Evolutionary conservation across 139 green algal species (phyloP).

Genomic region (Volvox africanus): DNA sequence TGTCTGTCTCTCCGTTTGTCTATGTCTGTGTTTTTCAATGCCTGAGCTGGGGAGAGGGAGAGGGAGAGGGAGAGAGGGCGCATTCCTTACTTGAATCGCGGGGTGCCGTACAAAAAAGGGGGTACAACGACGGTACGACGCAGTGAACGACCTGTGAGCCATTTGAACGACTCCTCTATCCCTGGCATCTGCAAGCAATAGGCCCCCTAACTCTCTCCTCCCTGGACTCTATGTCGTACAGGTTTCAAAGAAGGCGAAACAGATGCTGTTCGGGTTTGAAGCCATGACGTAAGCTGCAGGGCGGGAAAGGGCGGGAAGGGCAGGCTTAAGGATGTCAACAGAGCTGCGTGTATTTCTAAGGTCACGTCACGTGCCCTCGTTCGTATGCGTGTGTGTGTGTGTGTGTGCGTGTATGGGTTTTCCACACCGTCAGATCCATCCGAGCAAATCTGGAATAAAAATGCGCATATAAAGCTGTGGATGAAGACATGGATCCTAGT

Average conservation of each 20-base stretch:
- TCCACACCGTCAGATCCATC: no score
- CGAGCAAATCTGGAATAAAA: no score
- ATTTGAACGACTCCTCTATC: background rate
- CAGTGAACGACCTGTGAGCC: no score
- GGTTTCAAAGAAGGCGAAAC: conserved; percentile 75
- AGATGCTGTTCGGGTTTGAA: conserved; percentile 86
- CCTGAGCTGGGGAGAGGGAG: no score
- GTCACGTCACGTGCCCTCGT: no score
- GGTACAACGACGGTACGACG: background rate
- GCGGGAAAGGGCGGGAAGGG: background rate
- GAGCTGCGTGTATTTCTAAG: no score
- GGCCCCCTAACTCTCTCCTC: background rate
- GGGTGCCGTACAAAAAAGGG: background rate
- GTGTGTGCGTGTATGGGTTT: background rate
- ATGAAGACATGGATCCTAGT: no score
- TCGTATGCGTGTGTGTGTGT: background rate
- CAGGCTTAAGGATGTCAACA: background rate
- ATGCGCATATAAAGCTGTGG: no score
- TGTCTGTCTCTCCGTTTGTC: no score
- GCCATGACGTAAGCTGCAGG: conserved; percentile 49
- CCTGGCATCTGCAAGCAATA: background rate
- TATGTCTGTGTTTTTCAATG: no score
- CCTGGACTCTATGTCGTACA: conserved; percentile 12
- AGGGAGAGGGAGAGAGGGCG: no score
- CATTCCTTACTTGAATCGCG: no score